Evolutionary conservation across 768 basidiomycete genomes (phyloP).

Genomic region (Boletus edulis): DNA sequence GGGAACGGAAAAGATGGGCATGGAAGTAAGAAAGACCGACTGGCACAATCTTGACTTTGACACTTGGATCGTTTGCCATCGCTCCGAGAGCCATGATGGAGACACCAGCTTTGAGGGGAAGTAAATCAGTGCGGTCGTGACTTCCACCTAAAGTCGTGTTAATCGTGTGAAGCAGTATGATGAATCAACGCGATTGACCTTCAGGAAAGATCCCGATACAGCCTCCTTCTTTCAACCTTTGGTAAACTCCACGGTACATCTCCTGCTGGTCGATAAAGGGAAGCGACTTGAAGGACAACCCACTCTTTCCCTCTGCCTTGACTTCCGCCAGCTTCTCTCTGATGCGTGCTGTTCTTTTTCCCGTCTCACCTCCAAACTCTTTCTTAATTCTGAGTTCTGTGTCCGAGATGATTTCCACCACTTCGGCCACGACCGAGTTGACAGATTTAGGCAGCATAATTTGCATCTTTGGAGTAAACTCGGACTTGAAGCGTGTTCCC

Average conservation of each 20-base stretch:
- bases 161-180: background rate
- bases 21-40: slow-evolving; percentile 77
- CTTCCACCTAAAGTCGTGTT: slow-evolving; percentile 73
- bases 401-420: slow-evolving; percentile 86
- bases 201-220: slow-evolving; percentile 98
- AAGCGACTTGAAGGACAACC: slow-evolving; percentile 77
- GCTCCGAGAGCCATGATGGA: slow-evolving; percentile 98
- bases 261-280: slow-evolving; percentile 92
- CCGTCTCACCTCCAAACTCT: slow-evolving; percentile 81
- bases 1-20: slow-evolving; percentile 86
- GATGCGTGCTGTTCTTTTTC: slow-evolving; percentile 65
- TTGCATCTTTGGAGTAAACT: slow-evolving; percentile 78
- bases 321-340: slow-evolving; percentile 67
- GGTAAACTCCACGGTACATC: slow-evolving; percentile 93
- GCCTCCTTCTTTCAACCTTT: slow-evolving; percentile 79
- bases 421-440: slow-evolving; percentile 75
- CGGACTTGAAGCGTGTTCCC: slow-evolving; percentile 70
- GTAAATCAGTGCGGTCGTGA: slow-evolving; percentile 93
- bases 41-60: slow-evolving; percentile 90
- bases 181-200: slow-evolving; percentile 50
- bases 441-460: slow-evolving; percentile 82
- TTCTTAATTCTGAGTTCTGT: slow-evolving; percentile 81
- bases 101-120: slow-evolving; percentile 96
- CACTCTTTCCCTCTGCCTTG: slow-evolving; percentile 50
- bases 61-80: slow-evolving; percentile 85